phyloP scores from a whole-genome alignment of 805 yeast genomes.

The Sugiyamaella floridensis region DNA sequence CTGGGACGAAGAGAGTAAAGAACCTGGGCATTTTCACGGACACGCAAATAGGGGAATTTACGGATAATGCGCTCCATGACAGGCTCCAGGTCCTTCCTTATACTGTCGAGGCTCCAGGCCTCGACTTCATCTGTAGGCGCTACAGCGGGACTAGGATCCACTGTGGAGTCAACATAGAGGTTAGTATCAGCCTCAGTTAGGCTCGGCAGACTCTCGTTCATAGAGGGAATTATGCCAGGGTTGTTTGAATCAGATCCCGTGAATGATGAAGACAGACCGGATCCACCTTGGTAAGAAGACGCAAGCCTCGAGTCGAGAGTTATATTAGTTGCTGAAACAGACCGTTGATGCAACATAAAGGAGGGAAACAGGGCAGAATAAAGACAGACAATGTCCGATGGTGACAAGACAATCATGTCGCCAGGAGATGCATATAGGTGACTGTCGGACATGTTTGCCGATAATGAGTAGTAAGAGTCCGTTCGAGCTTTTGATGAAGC shows the following conservation, averaged over 20 bases:
- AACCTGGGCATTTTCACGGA: constrained; percentile 10
- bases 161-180: neutral
- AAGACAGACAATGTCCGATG: constrained; percentile 27
- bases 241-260: neutral
- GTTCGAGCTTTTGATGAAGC: neutral
- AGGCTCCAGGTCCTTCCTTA: constrained; percentile 29
- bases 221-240: neutral
- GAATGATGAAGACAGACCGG: neutral
- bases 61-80: constrained; percentile 25
- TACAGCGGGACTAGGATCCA: constrained; percentile 2
- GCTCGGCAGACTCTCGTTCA: constrained; percentile 13
- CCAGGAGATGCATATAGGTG: constrained; percentile 5
- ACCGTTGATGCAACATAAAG: constrained; percentile 10
- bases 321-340: neutral
- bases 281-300: neutral
- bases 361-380: constrained; percentile 24
- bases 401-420: constrained; percentile 23
- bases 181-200: constrained; percentile 8
- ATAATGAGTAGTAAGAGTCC: neutral
- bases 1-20: constrained; percentile 20
- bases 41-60: constrained; percentile 19
- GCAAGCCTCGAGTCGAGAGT: constrained; percentile 1
- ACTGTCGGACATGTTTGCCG: neutral
- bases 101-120: constrained; percentile 29
- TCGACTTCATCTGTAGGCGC: constrained; percentile 18